phyloP scores from a whole-genome alignment of 2,329 filamentous ascomycete genomes.

The Colletotrichum paranaense region DNA sequence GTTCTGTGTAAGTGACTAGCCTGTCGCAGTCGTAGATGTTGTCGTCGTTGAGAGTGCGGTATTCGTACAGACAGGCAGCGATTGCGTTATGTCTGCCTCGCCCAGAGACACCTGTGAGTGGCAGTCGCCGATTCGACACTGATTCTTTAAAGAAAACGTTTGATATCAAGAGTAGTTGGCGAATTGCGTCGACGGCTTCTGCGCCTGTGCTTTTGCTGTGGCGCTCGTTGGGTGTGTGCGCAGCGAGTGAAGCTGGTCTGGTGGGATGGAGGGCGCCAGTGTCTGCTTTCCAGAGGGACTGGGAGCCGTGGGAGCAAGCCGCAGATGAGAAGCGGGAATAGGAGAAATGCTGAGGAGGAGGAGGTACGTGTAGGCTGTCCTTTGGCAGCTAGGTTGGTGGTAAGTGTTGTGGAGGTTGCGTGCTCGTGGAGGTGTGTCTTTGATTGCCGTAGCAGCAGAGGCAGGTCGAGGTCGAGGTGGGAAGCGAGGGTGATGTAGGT shows the following conservation, averaged over 20 bases:
- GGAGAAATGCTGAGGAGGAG: not conserved
- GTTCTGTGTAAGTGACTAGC: slow-evolving; percentile 27
- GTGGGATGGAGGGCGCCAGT: not conserved
- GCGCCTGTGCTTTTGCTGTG: not conserved
- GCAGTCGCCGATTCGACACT: not conserved
- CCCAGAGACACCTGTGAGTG: not conserved
- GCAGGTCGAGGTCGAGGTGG: not conserved
- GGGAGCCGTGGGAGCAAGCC: not conserved
- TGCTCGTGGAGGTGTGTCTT: not conserved
- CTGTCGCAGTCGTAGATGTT: not conserved
- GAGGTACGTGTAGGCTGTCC: not conserved
- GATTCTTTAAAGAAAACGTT: not conserved
- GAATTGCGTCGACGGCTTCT: not conserved
- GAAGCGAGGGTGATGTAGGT: not conserved
- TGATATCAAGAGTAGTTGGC: slow-evolving; percentile 6
- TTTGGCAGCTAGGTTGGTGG: not conserved
- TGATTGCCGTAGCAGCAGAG: not conserved
- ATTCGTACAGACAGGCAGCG: not conserved
- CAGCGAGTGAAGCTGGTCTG: not conserved
- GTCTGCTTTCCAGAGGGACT: not conserved
- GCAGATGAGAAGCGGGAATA: not conserved
- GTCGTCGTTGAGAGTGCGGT: not conserved
- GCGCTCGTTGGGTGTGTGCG: not conserved
- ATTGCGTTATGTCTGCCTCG: slow-evolving; percentile 24
- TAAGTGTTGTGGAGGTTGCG: not conserved